Evolutionary conservation across 345 rosid species (phyloP).

Genomic region (Draba incana): DNA sequence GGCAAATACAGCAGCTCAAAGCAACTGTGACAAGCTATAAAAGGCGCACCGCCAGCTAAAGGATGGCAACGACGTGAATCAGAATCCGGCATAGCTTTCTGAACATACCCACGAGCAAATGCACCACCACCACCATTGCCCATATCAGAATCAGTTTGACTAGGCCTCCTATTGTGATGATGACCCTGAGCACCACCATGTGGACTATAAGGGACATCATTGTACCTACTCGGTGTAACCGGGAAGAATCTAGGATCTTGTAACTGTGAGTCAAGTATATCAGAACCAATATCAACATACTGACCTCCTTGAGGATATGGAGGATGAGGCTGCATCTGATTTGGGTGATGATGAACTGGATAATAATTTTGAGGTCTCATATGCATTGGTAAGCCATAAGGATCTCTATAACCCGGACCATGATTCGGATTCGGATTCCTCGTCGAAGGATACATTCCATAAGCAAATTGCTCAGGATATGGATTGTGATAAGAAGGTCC

Average conservation of each 20-base stretch:
- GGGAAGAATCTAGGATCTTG: conserved; percentile 41
- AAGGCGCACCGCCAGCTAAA: conserved; percentile 68
- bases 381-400: conserved; percentile 34
- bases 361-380: conserved; percentile 19
- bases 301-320: conserved; percentile 36
- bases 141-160: conserved; percentile 39
- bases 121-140: conserved; percentile 41
- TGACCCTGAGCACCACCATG: conserved; percentile 29
- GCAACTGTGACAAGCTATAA: conserved; percentile 62
- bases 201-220: conserved; percentile 31
- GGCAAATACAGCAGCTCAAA: conserved; percentile 63
- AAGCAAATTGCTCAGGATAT: conserved; percentile 49
- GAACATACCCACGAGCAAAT: conserved; percentile 43
- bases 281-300: conserved; percentile 41
- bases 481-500: conserved; percentile 55
- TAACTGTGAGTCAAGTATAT: conserved; percentile 34
- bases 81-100: conserved; percentile 37
- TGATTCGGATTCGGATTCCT: conserved; percentile 54
- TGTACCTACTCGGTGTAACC: conserved; percentile 30
- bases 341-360: conserved; percentile 23
- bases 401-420: conserved; percentile 43
- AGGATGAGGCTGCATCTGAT: conserved; percentile 33
- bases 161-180: conserved; percentile 43
- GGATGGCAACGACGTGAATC: conserved; percentile 49
- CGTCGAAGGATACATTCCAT: conserved; percentile 48